These are phyloP conservation scores for Candida xiaguanensis DNA, from an alignment of 805 yeast genomes.

Conservation along the genomic window DNA sequence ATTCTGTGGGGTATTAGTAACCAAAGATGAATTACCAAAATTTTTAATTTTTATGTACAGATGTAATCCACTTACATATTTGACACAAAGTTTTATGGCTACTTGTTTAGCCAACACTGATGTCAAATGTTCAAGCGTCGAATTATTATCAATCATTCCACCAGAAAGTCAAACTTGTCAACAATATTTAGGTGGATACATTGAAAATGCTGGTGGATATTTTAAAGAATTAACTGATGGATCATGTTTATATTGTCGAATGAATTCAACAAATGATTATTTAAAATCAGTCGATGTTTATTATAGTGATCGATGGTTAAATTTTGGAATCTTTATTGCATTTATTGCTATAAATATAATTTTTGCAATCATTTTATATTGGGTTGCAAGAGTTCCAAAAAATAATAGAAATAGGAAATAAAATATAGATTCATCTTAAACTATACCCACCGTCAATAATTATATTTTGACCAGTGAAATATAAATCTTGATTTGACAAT, in stretches of 20 bases:
- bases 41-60: slow-evolving; percentile 86
- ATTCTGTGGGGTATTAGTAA: slow-evolving; percentile 69
- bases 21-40: slow-evolving; percentile 57
- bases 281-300: slow-evolving; percentile 43
- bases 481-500: slow-evolving; percentile 31
- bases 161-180: slow-evolving; percentile 65
- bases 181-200: slow-evolving; percentile 44
- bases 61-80: slow-evolving; percentile 68
- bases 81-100: slow-evolving; percentile 53
- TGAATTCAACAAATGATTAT: slow-evolving; percentile 53
- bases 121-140: slow-evolving; percentile 35
- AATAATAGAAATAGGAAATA: slow-evolving; percentile 33
- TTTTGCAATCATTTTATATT: slow-evolving; percentile 39
- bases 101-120: slow-evolving; percentile 42
- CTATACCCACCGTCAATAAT: slow-evolving; percentile 34
- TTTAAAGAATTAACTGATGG: slow-evolving; percentile 49
- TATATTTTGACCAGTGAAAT: slow-evolving; percentile 31
- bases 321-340: slow-evolving; percentile 58
- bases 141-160: slow-evolving; percentile 26
- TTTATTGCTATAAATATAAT: slow-evolving; percentile 40
- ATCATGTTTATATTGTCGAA: slow-evolving; percentile 57
- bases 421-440: background rate
- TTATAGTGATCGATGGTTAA: slow-evolving; percentile 57
- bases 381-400: slow-evolving; percentile 74
- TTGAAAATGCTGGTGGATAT: slow-evolving; percentile 52